Percentiles rank a stretch among this genome's conserved stretches.
Conservation (phyloP, 345 rosid genomes). For the Brassica cretica region DNA sequence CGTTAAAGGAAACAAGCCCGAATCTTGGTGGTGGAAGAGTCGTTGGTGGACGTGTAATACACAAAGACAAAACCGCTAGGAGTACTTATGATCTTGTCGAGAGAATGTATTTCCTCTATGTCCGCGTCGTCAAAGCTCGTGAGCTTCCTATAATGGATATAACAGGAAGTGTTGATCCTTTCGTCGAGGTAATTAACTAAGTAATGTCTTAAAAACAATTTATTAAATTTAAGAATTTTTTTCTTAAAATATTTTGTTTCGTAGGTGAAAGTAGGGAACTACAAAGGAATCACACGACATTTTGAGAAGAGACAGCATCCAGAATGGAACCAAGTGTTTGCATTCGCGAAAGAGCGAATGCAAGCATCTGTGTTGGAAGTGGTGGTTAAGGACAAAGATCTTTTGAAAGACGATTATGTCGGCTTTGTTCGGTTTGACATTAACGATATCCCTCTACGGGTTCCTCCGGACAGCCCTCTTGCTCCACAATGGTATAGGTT, state of each 20-base stretch:
- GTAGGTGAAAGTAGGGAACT: constrained; percentile 82
- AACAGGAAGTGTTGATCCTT: constrained; percentile 94
- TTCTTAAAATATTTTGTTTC: not conserved
- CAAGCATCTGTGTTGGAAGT: constrained; percentile 91
- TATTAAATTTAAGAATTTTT: not conserved
- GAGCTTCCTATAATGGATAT: constrained; percentile 88
- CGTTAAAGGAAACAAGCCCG: constrained; percentile 91
- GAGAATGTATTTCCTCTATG: constrained; percentile 91
- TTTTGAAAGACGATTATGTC: constrained; percentile 80
- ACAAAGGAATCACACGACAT: constrained; percentile 87
- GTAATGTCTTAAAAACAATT: not conserved
- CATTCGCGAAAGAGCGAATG: constrained; percentile 89
- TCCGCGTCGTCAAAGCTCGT: constrained; percentile 93
- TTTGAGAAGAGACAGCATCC: constrained; percentile 87
- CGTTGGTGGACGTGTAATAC: constrained; percentile 84
- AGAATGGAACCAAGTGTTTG: constrained; percentile 97
- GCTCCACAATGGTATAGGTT: constrained; percentile 98
- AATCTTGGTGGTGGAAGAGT: constrained; percentile 91
- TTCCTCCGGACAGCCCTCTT: constrained; percentile 94
- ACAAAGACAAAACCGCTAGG: constrained; percentile 64
- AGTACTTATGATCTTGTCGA: constrained; percentile 98
- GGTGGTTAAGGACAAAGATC: constrained; percentile 81
- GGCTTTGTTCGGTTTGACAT: constrained; percentile 83
- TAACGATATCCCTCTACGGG: constrained; percentile 86
- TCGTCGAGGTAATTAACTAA: constrained; percentile 60